Conservation (phyloP, 306 rosid species). For the Gastrolobium bilobum region DNA sequence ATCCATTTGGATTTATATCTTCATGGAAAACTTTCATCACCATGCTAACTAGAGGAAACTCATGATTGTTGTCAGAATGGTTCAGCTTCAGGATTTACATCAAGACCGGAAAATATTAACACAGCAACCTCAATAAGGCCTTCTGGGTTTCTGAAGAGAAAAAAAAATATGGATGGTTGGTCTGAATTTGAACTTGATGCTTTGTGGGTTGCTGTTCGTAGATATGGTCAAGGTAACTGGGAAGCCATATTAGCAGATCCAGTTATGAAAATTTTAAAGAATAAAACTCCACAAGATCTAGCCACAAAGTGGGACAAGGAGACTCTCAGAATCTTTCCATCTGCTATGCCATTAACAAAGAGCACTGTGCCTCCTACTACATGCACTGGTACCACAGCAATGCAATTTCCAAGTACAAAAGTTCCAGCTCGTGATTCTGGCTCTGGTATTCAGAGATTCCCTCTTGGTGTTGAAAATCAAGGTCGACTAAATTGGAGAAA, state of each 20-base stretch:
- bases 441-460: neutral
- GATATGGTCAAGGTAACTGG: constrained; percentile 42
- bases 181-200: constrained; percentile 32
- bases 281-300: constrained; percentile 17
- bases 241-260: constrained; percentile 17
- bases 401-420: neutral
- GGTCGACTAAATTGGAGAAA: neutral
- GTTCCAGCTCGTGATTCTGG: neutral
- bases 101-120: neutral
- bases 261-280: neutral
- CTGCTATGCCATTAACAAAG: neutral
- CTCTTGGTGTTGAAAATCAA: neutral
- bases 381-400: too few species aligned
- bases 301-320: constrained; percentile 32
- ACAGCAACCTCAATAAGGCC: neutral
- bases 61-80: constrained; percentile 16
- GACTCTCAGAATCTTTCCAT: neutral
- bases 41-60: neutral
- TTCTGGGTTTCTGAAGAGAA: neutral
- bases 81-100: neutral
- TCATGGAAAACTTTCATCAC: neutral
- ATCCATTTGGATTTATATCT: too few species aligned
- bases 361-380: neutral
- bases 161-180: neutral
- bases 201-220: constrained; percentile 40